Percentiles rank a stretch among this genome's conserved stretches.
phyloP scores from a whole-genome alignment of 2,329 filamentous ascomycete species.

The Aspergillus ochraceus region DNA sequence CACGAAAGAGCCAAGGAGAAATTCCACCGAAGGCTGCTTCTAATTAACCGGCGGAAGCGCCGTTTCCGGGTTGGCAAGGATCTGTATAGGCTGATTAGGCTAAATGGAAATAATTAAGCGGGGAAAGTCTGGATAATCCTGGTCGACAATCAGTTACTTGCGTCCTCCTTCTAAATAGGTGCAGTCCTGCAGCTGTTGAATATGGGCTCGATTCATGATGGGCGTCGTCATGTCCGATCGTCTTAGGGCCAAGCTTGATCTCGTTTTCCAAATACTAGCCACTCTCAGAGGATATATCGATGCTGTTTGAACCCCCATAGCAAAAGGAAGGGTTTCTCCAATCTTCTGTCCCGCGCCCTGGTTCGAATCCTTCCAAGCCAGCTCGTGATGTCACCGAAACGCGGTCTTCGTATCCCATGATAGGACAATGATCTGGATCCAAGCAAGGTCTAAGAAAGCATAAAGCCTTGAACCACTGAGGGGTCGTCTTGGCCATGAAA shows the following conservation, averaged over 20 bases:
- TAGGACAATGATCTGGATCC: not conserved
- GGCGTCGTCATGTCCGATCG: not conserved
- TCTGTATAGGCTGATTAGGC: slow-evolving; percentile 1
- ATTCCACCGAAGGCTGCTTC: not conserved
- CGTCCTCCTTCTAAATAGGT: no score
- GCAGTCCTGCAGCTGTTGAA: no score
- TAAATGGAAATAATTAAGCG: slow-evolving; percentile 1
- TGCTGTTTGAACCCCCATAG: no score
- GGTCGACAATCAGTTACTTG: not conserved
- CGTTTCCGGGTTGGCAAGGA: slow-evolving; percentile 1
- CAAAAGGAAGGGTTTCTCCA: no score
- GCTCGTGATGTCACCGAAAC: not conserved
- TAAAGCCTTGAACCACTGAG: not conserved
- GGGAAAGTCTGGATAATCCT: not conserved
- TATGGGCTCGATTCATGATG: not conserved
- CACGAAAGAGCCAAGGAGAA: not conserved
- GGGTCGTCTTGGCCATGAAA: not conserved
- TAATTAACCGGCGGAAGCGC: slow-evolving; percentile 8
- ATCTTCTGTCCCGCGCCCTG: not conserved
- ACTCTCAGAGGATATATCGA: no score
- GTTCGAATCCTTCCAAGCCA: not conserved
- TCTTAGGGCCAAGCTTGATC: not conserved
- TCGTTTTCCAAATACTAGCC: not conserved
- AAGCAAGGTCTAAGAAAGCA: not conserved
- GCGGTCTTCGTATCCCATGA: not conserved